Evolutionary conservation across 192 early-diverging fungal genomes (phyloP).

Genomic region (Podila verticillata): DNA sequence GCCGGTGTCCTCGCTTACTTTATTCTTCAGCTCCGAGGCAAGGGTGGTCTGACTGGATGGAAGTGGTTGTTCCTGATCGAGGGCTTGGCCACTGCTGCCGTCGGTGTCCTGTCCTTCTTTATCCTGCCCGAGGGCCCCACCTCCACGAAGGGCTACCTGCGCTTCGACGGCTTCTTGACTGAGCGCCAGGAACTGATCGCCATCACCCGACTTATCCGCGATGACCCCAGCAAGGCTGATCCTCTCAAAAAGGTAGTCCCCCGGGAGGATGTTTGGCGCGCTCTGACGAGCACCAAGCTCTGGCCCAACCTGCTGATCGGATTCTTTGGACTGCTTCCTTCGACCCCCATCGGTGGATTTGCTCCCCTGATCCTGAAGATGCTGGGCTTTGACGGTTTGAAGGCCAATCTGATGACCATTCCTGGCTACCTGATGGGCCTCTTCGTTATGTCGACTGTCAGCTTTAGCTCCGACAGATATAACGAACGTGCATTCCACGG

Average conservation of each 20-base stretch:
- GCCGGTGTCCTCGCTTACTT: conserved; percentile 66
- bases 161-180: conserved; percentile 56
- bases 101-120: conserved; percentile 63
- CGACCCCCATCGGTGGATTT: conserved; percentile 34
- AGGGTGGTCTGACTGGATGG: conserved; percentile 68
- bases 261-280: conserved; percentile 30
- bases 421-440: conserved; percentile 43
- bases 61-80: conserved; percentile 75
- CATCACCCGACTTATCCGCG: conserved; percentile 66
- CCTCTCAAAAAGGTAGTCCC: conserved; percentile 48
- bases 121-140: conserved; percentile 63
- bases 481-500: conserved; percentile 42
- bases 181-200: conserved; percentile 67
- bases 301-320: conserved; percentile 55
- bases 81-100: conserved; percentile 61
- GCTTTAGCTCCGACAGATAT: conserved; percentile 31
- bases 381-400: conserved; percentile 43
- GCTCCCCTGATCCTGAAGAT: conserved; percentile 54
- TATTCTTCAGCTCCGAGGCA: conserved; percentile 64
- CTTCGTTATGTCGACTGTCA: conserved; percentile 31
- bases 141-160: conserved; percentile 37
- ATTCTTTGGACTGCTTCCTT: conserved; percentile 47
- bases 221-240: conserved; percentile 64
- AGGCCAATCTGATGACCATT: conserved; percentile 55
- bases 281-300: conserved; percentile 19